Conservation (phyloP, 208 protist genomes). For the Wallacemonas sp. region DNA sequence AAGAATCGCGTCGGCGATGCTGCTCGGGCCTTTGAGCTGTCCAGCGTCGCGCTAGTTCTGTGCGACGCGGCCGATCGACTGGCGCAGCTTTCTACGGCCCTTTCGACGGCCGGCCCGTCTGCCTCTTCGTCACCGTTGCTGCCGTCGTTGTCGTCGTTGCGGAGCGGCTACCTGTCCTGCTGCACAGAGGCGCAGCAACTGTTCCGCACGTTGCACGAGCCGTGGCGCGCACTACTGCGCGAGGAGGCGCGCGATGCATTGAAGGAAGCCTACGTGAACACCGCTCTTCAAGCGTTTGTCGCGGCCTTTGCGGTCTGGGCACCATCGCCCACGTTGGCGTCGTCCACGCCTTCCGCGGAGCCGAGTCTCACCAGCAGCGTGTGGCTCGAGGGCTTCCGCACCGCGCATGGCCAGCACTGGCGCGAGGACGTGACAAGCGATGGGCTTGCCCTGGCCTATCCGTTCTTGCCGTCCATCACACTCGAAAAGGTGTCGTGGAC, state of each 20-base stretch:
- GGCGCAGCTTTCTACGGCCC: too few species aligned
- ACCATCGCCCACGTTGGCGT: background rate
- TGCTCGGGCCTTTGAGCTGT: background rate
- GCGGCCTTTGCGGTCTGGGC: background rate
- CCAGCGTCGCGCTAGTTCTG: background rate
- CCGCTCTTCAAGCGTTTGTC: background rate
- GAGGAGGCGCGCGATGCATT: background rate
- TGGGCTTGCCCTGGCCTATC: background rate
- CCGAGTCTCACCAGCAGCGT: too few species aligned
- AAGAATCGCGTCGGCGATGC: background rate
- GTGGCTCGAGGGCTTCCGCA: constrained; percentile 6
- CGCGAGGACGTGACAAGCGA: background rate
- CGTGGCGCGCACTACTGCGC: background rate
- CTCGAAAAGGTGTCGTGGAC: background rate
- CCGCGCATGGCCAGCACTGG: constrained; percentile 4
- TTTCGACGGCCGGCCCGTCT: background rate
- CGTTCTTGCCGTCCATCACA: background rate
- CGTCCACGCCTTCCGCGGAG: background rate
- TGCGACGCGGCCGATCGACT: background rate
- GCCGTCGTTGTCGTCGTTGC: background rate
- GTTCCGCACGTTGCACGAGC: constrained; percentile 3
- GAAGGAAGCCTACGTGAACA: background rate
- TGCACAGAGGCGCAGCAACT: background rate
- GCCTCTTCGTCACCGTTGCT: background rate
- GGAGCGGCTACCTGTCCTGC: background rate